These are phyloP conservation scores for Beauveria scarabaeidicola DNA, from an alignment of 2,329 filamentous ascomycete genomes.

Conservation along the genomic window DNA sequence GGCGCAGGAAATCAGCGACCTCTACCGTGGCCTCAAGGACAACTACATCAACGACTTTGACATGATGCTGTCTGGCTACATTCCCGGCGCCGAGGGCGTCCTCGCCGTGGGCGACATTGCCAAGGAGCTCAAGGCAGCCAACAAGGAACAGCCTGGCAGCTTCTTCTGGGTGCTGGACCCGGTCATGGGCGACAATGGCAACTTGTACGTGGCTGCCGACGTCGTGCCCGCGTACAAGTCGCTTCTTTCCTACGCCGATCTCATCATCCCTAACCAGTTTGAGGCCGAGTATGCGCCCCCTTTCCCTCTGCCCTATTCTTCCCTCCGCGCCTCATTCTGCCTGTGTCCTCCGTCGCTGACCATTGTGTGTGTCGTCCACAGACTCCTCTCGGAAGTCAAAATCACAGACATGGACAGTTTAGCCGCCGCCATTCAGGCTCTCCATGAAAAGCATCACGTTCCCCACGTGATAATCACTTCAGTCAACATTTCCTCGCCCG, in stretches of 20 bases:
- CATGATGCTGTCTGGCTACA: constrained; percentile 90
- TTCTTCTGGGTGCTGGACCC: constrained; percentile 98
- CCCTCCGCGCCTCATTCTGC: background rate
- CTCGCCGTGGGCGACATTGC: constrained; percentile 78
- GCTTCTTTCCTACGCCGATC: constrained; percentile 70
- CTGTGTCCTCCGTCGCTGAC: background rate
- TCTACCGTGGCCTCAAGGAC: constrained; percentile 78
- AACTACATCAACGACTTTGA: constrained; percentile 84
- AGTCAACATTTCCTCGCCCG: constrained; percentile 56
- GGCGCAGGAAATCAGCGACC: constrained; percentile 70
- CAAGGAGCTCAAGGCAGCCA: constrained; percentile 64
- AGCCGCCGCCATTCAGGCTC: constrained; percentile 61
- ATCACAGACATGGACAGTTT: constrained; percentile 70
- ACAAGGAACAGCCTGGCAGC: constrained; percentile 53
- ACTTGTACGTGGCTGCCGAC: constrained; percentile 82
- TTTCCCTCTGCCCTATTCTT: background rate
- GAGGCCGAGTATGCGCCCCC: constrained; percentile 66
- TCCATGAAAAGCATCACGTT: constrained; percentile 68
- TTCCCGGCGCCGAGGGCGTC: constrained; percentile 78
- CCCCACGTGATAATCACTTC: constrained; percentile 93
- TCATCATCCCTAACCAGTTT: constrained; percentile 94
- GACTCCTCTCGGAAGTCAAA: constrained; percentile 74
- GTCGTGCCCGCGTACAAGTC: constrained; percentile 85
- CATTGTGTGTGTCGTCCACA: constrained; percentile 26
- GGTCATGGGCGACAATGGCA: constrained; percentile 95